These are phyloP conservation scores for Pugionium dolabratum DNA, from an alignment of 345 rosid species.

Conservation along the genomic window DNA sequence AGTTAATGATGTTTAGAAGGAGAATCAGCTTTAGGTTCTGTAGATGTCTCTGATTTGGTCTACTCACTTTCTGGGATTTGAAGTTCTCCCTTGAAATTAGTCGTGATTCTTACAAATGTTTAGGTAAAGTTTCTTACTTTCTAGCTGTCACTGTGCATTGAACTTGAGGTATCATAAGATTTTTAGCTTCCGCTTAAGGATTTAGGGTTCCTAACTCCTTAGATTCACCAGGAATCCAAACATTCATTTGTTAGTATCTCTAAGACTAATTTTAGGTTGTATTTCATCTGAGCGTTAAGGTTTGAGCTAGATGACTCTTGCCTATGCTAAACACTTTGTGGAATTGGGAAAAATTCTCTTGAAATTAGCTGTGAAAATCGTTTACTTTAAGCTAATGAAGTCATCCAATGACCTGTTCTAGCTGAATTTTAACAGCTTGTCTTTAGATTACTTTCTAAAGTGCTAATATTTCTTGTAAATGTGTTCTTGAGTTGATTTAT, in stretches of 20 bases:
- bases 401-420: conserved; percentile 4
- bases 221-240: neutral
- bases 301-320: neutral
- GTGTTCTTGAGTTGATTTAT: conserved; percentile 11
- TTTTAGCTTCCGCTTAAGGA: neutral
- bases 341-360: neutral
- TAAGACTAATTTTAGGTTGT: neutral
- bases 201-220: too few relatives aligned
- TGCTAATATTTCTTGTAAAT: neutral
- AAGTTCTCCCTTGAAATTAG: neutral
- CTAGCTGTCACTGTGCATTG: conserved; percentile 3
- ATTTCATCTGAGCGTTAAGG: neutral
- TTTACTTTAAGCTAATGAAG: neutral
- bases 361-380: neutral
- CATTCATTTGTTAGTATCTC: neutral
- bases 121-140: conserved; percentile 46
- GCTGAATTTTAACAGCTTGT: neutral
- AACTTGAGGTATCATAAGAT: neutral
- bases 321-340: neutral
- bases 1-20: neutral
- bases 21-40: neutral
- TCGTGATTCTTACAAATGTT: conserved; percentile 64
- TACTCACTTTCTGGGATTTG: conserved; percentile 2
- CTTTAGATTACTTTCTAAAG: neutral
- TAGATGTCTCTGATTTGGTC: neutral